A percentile compares a stretch with the other conserved stretches of the same genome.
phyloP scores from a whole-genome alignment of 1,284 basidiomycete species.

The Tilletia walkeri region DNA sequence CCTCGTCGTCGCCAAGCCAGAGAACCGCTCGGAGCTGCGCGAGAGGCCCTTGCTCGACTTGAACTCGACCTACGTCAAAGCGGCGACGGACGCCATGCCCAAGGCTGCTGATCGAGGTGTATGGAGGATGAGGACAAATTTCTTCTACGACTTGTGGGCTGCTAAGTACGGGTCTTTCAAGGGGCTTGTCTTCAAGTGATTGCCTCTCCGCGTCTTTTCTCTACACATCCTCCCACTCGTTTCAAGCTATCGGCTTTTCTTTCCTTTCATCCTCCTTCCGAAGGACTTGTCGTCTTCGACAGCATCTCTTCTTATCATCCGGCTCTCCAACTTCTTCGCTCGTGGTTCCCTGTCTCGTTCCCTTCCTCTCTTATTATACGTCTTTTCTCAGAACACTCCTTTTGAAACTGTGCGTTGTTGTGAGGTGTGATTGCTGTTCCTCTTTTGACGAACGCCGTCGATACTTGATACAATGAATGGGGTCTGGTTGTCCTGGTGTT shows the following conservation, averaged over 20 bases:
- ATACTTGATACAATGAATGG: too few species aligned
- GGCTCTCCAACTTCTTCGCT: too few species aligned
- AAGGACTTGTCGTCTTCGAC: too few species aligned
- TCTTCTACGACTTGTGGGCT: constrained; percentile 41
- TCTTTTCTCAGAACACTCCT: background rate
- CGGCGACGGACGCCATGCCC: constrained; percentile 42
- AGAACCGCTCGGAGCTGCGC: constrained; percentile 21
- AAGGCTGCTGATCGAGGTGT: constrained; percentile 41
- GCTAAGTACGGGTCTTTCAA: constrained; percentile 36
- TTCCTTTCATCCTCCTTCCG: too few species aligned
- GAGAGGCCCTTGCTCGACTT: constrained; percentile 44
- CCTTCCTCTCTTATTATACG: background rate
- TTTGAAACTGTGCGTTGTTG: background rate
- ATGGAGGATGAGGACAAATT: constrained; percentile 42
- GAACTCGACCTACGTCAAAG: constrained; percentile 49
- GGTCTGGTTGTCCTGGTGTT: too few species aligned
- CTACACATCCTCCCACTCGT: too few species aligned
- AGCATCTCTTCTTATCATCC: too few species aligned
- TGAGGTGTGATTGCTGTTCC: background rate
- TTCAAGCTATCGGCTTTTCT: too few species aligned
- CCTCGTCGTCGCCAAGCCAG: background rate
- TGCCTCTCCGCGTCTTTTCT: background rate
- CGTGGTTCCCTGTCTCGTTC: too few species aligned
- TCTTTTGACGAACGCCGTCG: too few species aligned
- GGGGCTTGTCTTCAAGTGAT: constrained; percentile 29